Evolutionary conservation across 164 flowering plant species (phyloP).

Genomic region (Tinospora cordifolia): DNA sequence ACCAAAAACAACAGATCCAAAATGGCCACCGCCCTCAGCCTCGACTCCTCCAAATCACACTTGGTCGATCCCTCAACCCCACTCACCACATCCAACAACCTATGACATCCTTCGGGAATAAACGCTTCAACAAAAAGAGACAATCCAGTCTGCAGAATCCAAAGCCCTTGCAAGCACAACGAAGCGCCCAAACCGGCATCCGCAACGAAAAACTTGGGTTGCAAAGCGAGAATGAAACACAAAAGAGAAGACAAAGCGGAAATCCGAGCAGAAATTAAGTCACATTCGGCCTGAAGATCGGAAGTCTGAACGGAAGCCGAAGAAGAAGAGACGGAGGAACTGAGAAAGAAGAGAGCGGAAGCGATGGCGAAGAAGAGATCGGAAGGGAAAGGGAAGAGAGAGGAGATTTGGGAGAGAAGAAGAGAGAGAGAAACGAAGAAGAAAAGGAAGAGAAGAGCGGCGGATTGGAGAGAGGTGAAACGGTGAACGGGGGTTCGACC

Average conservation of each 20-base stretch:
- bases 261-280: constrained; percentile 41
- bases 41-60: constrained; percentile 82
- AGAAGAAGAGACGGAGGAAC: constrained; percentile 40
- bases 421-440: constrained; percentile 52
- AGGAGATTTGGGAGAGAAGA: constrained; percentile 52
- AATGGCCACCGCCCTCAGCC: constrained; percentile 68
- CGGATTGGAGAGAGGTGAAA: constrained; percentile 65
- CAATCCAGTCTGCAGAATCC: constrained; percentile 31
- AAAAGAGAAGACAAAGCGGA: constrained; percentile 46
- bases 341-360: constrained; percentile 56
- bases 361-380: constrained; percentile 68
- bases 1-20: constrained; percentile 54
- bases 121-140: constrained; percentile 80
- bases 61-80: constrained; percentile 91
- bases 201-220: constrained; percentile 51
- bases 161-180: constrained; percentile 65
- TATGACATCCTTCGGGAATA: constrained; percentile 88
- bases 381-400: constrained; percentile 55
- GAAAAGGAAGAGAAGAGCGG: constrained; percentile 64
- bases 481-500: constrained; percentile 78
- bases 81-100: constrained; percentile 62
- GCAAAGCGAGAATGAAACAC: constrained; percentile 44
- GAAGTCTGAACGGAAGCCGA: constrained; percentile 54
- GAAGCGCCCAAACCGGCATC: constrained; percentile 55
- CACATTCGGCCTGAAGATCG: constrained; percentile 66